Base-by-base conservation (phyloP, 352 stramenopile genomes). In the Globisporangium uncinulatum region DNA sequence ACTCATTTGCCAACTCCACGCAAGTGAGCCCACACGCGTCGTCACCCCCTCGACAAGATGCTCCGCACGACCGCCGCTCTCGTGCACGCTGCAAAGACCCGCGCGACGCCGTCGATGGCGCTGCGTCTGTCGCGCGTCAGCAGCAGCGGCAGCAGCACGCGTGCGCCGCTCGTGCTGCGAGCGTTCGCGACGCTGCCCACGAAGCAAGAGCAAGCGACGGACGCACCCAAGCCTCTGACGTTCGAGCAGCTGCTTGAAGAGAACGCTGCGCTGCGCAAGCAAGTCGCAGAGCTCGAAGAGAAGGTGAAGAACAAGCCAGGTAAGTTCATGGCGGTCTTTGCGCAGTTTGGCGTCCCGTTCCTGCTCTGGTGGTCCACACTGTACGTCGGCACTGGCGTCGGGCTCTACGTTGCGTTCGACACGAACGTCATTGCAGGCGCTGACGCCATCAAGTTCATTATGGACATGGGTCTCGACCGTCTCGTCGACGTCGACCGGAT, bases 331-430 rank as follows among this genome's bases (percentile, higher is more conserved):
- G 66, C 65, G 7, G 88, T 77, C 49, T 79, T 94, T 62, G 83
- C 88, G 74, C 73, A 92, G 65, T 93, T 93, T 56, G 86, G 86
- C 52, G 60, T 93, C 66, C 86, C 86, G 43, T 94, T 95, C 66
- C 54, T 94, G 47, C 53, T 79, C 46, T 95, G 83, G 83, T 94
- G 86, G 86, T 86, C 74, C 14, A 76, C 67, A 20, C 75, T 93
- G 14, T 95, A 93, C 69, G 47, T 87, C 32, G 74, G 57, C 46
- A 86, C 79, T 13, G 84, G 80, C 32, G 70, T 85, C n/a, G 76
- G 69, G 31, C 73, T 95, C 46, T 95, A 92, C 63, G 70, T 70
- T 51, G 87, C 80, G n/a, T 76, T 94, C 46, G 80, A 89, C 48
- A 78, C 67, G 43, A 81, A 79, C 2, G 60, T 89, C 31, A 61